Conservation (phyloP, 352 stramenopile genomes). For the Elongisporangium prolatum region DNA sequence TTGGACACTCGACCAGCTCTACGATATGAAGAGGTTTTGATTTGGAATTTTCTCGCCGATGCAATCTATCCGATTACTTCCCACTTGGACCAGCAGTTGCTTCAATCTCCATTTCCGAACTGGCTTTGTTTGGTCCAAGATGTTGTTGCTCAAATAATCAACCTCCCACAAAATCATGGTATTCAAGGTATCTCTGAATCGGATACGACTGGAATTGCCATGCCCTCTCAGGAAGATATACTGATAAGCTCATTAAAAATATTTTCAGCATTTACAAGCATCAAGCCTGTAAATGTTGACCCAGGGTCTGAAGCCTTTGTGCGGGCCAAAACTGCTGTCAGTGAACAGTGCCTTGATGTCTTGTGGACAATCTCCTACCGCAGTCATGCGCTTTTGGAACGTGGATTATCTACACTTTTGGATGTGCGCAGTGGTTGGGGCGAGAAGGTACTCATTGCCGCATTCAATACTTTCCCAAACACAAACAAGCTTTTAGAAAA, state of each 20-base stretch:
- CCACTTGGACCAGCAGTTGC: neutral
- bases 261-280: neutral
- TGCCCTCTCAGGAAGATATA: neutral
- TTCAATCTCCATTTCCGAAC: neutral
- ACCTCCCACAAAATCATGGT: neutral
- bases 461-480: slow-evolving; percentile 10
- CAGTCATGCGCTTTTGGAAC: slow-evolving; percentile 3
- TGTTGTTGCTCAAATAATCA: neutral
- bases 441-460: slow-evolving; percentile 7
- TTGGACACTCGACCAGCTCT: neutral
- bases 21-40: neutral
- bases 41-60: neutral
- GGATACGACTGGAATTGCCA: neutral
- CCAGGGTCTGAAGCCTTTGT: neutral
- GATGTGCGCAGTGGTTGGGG: slow-evolving; percentile 12
- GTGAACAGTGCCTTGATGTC: slow-evolving; percentile 4
- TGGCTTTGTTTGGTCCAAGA: neutral
- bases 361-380: slow-evolving; percentile 2
- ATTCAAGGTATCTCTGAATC: neutral
- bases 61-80: neutral
- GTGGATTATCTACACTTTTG: slow-evolving; percentile 5
- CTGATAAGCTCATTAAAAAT: neutral
- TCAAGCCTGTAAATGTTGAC: neutral
- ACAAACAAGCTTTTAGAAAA: slow-evolving; percentile 21
- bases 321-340: neutral